phyloP scores from a whole-genome alignment of 2,329 filamentous ascomycete species.

The Scleromitrula shiraiana region DNA sequence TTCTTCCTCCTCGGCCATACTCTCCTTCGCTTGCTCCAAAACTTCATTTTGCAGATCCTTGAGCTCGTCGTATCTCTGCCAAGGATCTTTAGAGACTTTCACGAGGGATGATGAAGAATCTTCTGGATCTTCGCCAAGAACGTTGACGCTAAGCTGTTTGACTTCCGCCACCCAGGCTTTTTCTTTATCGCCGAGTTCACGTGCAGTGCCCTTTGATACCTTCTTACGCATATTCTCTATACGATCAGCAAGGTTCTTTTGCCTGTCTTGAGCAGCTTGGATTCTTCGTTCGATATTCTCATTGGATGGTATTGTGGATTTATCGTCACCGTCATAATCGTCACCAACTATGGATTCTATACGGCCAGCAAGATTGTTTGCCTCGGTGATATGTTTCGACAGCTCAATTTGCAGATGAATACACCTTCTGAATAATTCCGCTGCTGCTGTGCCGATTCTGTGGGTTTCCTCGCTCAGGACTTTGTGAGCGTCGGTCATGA shows the following conservation, averaged over 20 bases:
- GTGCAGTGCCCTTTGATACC: constrained; percentile 38
- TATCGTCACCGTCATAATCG: constrained; percentile 38
- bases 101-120: neutral
- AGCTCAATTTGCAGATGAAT: constrained; percentile 61
- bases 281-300: constrained; percentile 53
- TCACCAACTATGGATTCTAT: constrained; percentile 59
- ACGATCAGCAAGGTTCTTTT: constrained; percentile 48
- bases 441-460: constrained; percentile 58
- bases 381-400: constrained; percentile 57
- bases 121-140: constrained; percentile 20
- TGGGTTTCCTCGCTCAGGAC: constrained; percentile 63
- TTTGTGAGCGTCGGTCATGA: constrained; percentile 67
- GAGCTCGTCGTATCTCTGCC: constrained; percentile 49
- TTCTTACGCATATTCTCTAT: constrained; percentile 51
- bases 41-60: constrained; percentile 34
- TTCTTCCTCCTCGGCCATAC: neutral
- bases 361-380: constrained; percentile 55
- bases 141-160: constrained; percentile 32
- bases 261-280: constrained; percentile 44
- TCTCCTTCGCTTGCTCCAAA: constrained; percentile 23
- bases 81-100: constrained; percentile 36
- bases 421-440: constrained; percentile 65
- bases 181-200: constrained; percentile 56
- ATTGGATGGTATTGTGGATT: constrained; percentile 42
- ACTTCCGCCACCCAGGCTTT: constrained; percentile 51